Evolutionary conservation across 306 rosid species (phyloP), one percentile per base, ranked within the genome.

Genomic region (Castanopsis chinensis): DNA sequence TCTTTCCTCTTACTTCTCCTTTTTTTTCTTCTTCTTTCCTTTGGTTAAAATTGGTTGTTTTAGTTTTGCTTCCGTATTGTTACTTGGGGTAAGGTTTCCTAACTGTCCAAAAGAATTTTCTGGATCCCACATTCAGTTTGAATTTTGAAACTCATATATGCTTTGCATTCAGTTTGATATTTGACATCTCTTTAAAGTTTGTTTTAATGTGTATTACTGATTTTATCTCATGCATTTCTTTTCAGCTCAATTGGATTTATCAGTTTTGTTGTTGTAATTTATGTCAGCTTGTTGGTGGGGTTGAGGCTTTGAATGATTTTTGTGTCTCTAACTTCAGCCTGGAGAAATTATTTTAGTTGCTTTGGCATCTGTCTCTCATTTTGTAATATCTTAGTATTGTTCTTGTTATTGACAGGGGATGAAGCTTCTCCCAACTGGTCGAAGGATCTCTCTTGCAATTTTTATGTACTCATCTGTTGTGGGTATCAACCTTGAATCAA

Each of bases 351-450:
- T 28, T 27, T 14, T 10, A 17, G 23, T n/a, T 41, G 18, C 10
- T 13, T 59, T n/a, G 64, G 28, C 32, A 74, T 63, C 17, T 60
- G 75, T 74, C 49, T 56, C 71, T 54, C 25, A 28, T 80, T 18
- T 69, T 76, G 63, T 78, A 59, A 77, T 25, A 61, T 78, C 72
- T 53, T 73, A 49, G 75, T 49, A 21, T 59, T 65, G 79, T 69
- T 83, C 77, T 79, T 92, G 78, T 72, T 57, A 37, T 80, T 90
- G 81, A 74, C 90, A 94, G 97, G 98, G 96, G 78, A 90, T 91
- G 97, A 92, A 92, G 89, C 95, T 95, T 81, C 92, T 95, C 67
- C 99, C 99, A 52, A 92, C 97, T 65, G 98, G 98, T 71, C 92
- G 96, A 72, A 95, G 76, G 92, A 91, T 54, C 81, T 93, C 97